A percentile compares a stretch with the other conserved stretches of the same genome.
These are phyloP conservation scores for Pleurotus platypus DNA, from an alignment of 768 basidiomycete genomes.

Conservation along the genomic window DNA sequence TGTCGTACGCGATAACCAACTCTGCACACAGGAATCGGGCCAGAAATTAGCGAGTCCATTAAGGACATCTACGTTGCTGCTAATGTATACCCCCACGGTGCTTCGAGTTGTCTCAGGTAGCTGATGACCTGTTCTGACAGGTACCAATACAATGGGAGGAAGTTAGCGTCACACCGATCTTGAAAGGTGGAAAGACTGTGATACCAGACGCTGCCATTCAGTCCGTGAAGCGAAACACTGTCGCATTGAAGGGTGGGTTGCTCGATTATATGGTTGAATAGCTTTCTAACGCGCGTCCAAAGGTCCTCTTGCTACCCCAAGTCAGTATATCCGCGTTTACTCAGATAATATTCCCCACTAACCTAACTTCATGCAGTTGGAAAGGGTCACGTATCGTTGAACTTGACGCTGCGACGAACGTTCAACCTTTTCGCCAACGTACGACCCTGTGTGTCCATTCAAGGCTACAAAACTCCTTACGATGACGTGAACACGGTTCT, in stretches of 20 bases:
- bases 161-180: slow-evolving; percentile 90
- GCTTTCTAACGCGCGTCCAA: slow-evolving; percentile 5
- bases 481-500: slow-evolving; percentile 97
- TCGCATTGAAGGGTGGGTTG: slow-evolving; percentile 85
- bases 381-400: slow-evolving; percentile 97
- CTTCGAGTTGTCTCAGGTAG: background rate
- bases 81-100: slow-evolving; percentile 42
- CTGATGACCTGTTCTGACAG: slow-evolving; percentile 32
- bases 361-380: slow-evolving; percentile 58
- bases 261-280: background rate
- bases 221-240: slow-evolving; percentile 94
- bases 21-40: slow-evolving; percentile 78
- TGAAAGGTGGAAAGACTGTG: slow-evolving; percentile 94
- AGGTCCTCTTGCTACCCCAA: slow-evolving; percentile 97
- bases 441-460: slow-evolving; percentile 91
- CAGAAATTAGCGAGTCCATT: slow-evolving; percentile 95
- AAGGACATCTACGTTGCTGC: slow-evolving; percentile 92
- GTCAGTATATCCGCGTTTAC: slow-evolving; percentile 42
- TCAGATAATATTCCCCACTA: background rate
- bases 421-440: slow-evolving; percentile 99
- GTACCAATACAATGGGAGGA: slow-evolving; percentile 99
- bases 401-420: slow-evolving; percentile 93
- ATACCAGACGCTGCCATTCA: slow-evolving; percentile 91
- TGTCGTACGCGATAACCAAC: slow-evolving; percentile 8
- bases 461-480: slow-evolving; percentile 97